phyloP scores from a whole-genome alignment of 805 yeast species.

The Zygosaccharomyces lentus region DNA sequence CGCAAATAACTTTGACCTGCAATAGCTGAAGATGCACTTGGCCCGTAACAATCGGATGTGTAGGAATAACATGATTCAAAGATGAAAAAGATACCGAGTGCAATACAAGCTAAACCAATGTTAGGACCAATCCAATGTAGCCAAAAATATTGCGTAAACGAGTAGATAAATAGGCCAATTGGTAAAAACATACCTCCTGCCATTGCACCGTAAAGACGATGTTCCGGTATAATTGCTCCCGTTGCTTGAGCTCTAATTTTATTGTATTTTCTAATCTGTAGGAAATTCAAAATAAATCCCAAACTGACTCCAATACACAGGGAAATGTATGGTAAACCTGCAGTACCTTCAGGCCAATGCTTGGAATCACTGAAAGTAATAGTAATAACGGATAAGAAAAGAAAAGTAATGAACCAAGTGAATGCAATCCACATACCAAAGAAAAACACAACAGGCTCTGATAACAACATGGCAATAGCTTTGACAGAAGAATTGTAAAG shows the following conservation, averaged over 20 bases:
- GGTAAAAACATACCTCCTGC: slow-evolving; percentile 2
- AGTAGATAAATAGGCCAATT: slow-evolving; percentile 3
- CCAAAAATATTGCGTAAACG: slow-evolving; percentile 2
- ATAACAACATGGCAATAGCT: slow-evolving; percentile 1
- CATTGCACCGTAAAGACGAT: slow-evolving; percentile 6
- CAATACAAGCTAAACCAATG: slow-evolving; percentile 1
- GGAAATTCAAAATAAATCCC: background rate
- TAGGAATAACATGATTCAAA: slow-evolving; percentile 5
- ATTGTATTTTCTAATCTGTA: slow-evolving; percentile 4
- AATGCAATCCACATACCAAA: slow-evolving; percentile 6
- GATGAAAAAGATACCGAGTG: slow-evolving; percentile 3
- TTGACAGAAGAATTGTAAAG: slow-evolving; percentile 4
- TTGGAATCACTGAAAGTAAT: slow-evolving; percentile 1
- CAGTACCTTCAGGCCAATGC: slow-evolving; percentile 6
- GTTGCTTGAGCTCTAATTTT: background rate
- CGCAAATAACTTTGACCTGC: slow-evolving; percentile 4
- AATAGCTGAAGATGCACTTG: slow-evolving; percentile 4
- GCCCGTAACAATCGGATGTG: slow-evolving; percentile 5
- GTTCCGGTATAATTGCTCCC: background rate
- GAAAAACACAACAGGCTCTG: slow-evolving; percentile 5
- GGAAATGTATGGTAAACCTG: slow-evolving; percentile 4
- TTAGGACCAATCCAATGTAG: slow-evolving; percentile 5
- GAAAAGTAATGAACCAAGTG: slow-evolving; percentile 5
- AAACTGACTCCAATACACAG: background rate
- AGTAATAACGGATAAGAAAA: slow-evolving; percentile 3